Evolutionary conservation across 1,284 basidiomycete genomes (phyloP), one percentile per base, ranked within the genome.

Genomic region (Papiliotrema flavescens): DNA sequence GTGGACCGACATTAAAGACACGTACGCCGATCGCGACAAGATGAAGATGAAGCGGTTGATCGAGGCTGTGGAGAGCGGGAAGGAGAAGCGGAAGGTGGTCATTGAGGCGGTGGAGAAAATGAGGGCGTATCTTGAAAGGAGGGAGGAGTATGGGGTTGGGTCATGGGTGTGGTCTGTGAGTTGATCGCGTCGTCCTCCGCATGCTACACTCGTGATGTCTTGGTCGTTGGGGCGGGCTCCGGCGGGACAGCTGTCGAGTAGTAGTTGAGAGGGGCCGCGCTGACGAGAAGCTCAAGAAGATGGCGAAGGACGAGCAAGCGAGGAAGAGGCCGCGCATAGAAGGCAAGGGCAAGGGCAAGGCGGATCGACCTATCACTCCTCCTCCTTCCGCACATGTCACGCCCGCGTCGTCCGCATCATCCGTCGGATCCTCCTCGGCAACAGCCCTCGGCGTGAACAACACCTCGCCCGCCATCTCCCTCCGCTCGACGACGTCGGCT

Each of bases 141-240:
- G 36, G 56, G 63, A 63, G 56, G 60, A 60, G 20, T 59, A 64
- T n/a, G 22, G 52, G 13, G 63, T 64, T 13, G 60, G 67, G 13
- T 59, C 58, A 26, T 69, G 64, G 67, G 55, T 68, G 11, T 28
- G 55, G 15, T 51, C 63, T 49, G 67, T 68, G 52, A 63, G 66
- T 60, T 19, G 36, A 20, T 41, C n/a, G 26, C 44, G 44, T 42
- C 54, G 44, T 36, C 19, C 15, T 20, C n/a, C n/a, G n/a, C n/a
- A n/a, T n/a, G n/a, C n/a, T n/a, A n/a, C n/a, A n/a, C n/a, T n/a
- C n/a, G n/a, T n/a, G n/a, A n/a, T n/a, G n/a, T n/a, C n/a, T n/a
- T n/a, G 28, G 28, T 32, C 6, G 28, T 32, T 32, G n/a, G n/a
- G n/a, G n/a, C n/a, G n/a, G n/a, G n/a, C n/a, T n/a, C n/a, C n/a